phyloP scores from a whole-genome alignment of 75 land plant genomes.

The Picea glauca region DNA sequence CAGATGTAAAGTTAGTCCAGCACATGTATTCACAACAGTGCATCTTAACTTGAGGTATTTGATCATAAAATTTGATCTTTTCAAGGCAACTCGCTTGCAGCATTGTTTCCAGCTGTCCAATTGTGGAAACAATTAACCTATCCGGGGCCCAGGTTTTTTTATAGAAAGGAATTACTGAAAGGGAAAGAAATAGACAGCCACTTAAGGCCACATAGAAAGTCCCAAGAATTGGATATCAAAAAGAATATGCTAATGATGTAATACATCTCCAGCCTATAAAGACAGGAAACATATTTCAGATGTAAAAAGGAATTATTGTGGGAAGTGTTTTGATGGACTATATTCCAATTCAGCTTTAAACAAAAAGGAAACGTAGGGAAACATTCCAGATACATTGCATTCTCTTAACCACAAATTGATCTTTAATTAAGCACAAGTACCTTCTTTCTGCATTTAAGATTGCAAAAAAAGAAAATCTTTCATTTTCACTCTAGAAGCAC shows the following conservation, averaged over 20 bases:
- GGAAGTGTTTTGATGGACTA: no score
- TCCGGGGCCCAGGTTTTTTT: not conserved
- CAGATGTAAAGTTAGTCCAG: no score
- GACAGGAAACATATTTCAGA: not conserved
- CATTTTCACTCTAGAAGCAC: not conserved
- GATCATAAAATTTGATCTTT: not conserved
- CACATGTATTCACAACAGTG: no score
- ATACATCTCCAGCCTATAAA: not conserved
- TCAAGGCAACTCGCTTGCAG: not conserved
- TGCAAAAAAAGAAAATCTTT: not conserved
- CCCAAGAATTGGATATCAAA: not conserved
- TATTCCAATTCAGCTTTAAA: not conserved
- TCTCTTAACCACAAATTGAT: not conserved
- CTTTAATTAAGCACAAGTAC: constrained; percentile 1
- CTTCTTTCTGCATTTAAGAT: not conserved
- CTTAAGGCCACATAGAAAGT: not conserved
- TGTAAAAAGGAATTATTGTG: not conserved
- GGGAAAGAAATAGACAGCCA: not conserved
- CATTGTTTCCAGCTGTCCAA: not conserved
- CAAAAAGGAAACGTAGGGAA: not conserved
- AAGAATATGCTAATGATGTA: not conserved
- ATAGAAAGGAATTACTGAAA: not conserved
- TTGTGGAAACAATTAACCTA: not conserved
- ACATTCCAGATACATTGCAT: not conserved
- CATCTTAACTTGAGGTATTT: no score